These are phyloP conservation scores for Amanita molliuscula DNA, from an alignment of 768 basidiomycete species.

Conservation along the genomic window DNA sequence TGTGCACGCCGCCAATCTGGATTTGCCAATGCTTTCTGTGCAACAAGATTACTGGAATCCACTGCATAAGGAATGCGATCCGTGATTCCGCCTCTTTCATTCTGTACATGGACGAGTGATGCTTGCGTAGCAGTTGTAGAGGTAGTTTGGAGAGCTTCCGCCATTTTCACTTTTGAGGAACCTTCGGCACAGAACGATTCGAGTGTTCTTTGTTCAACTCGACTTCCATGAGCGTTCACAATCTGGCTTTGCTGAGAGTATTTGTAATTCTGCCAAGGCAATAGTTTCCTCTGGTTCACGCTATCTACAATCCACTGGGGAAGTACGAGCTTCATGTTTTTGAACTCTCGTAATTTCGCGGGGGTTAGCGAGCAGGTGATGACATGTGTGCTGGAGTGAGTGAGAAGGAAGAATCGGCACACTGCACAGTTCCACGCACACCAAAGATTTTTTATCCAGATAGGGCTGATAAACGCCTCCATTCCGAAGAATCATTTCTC, in stretches of 20 bases:
- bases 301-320: slow-evolving; percentile 88
- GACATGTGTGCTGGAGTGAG: slow-evolving; percentile 65
- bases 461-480: slow-evolving; percentile 83
- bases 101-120: not conserved
- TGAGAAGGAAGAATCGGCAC: not conserved
- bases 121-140: slow-evolving; percentile 10
- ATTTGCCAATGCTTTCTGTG: slow-evolving; percentile 71
- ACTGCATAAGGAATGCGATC: slow-evolving; percentile 58
- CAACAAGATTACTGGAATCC: slow-evolving; percentile 58
- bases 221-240: slow-evolving; percentile 40
- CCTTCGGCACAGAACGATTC: not conserved
- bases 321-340: slow-evolving; percentile 80
- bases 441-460: slow-evolving; percentile 65
- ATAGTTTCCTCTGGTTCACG: slow-evolving; percentile 48
- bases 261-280: slow-evolving; percentile 75
- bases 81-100: slow-evolving; percentile 27
- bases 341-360: slow-evolving; percentile 81
- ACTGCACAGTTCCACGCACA: slow-evolving; percentile 33
- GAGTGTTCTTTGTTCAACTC: slow-evolving; percentile 26
- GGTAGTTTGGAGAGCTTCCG: slow-evolving; percentile 5
- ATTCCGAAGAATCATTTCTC: slow-evolving; percentile 68
- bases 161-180: not conserved
- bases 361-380: slow-evolving; percentile 87
- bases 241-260: slow-evolving; percentile 39
- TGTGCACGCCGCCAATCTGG: slow-evolving; percentile 81